Evolutionary conservation across 176 grass and related monocot genomes (phyloP).

Genomic region (Elymus sibiricus): DNA sequence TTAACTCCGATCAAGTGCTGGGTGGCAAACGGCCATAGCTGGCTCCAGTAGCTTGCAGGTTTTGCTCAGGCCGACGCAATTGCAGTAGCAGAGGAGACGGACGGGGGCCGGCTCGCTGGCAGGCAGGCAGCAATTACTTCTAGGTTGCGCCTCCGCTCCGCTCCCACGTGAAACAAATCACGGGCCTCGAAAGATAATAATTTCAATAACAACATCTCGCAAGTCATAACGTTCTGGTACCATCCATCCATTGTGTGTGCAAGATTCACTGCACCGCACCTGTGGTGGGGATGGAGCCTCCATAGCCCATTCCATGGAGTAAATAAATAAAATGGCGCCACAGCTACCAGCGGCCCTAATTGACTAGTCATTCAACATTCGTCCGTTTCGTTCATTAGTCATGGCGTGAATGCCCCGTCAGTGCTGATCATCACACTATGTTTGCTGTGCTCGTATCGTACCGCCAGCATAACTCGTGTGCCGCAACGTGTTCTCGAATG

Average conservation of each 20-base stretch:
- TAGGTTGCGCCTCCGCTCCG: too few species aligned
- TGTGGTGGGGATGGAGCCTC: too few species aligned
- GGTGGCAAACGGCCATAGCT: neutral
- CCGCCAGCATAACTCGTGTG: neutral
- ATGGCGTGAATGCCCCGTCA: neutral
- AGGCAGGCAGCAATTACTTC: neutral
- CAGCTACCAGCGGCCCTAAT: neutral
- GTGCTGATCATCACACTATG: neutral
- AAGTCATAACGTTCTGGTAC: neutral
- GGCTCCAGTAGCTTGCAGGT: neutral
- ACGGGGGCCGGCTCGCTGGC: neutral
- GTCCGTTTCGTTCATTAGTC: neutral
- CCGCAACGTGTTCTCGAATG: neutral
- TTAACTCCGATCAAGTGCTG: neutral
- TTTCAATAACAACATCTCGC: neutral
- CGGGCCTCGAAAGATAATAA: neutral
- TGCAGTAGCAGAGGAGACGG: neutral
- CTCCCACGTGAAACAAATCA: conserved; percentile 30
- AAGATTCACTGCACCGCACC: neutral
- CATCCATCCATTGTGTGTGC: neutral
- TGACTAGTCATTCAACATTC: neutral
- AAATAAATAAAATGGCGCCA: neutral
- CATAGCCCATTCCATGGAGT: neutral
- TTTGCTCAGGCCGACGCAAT: neutral
- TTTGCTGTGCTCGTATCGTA: neutral